Evolutionary conservation across 495 filamentous ascomycete genomes (phyloP).

Genomic region (Apiosordaria backusii): DNA sequence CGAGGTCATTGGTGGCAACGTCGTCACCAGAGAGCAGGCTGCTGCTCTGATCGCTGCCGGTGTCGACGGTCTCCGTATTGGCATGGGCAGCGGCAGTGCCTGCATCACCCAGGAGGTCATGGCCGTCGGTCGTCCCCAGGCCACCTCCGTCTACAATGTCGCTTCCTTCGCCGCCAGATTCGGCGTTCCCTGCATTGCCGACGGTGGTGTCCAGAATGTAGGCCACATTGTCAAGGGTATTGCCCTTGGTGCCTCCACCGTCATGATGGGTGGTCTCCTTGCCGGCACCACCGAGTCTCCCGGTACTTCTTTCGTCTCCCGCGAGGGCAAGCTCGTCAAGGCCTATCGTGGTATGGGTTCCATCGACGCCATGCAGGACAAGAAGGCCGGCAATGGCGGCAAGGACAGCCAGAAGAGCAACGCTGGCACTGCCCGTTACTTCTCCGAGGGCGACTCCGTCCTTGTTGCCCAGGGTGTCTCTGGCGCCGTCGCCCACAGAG

Average conservation of each 20-base stretch:
- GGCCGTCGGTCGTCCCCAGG: conserved; percentile 95
- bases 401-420: conserved; percentile 83
- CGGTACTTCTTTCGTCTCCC: conserved; percentile 91
- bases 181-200: conserved; percentile 95
- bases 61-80: conserved; percentile 94
- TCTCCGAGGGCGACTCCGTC: conserved; percentile 91
- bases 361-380: conserved; percentile 99
- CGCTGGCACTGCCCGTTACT: conserved; percentile 96
- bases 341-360: conserved; percentile 98
- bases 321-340: conserved; percentile 96
- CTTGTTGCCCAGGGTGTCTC: conserved; percentile 97
- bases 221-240: conserved; percentile 99
- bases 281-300: conserved; percentile 97
- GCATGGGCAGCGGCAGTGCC: conserved; percentile 96
- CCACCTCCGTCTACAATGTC: conserved; percentile 85
- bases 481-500: conserved; percentile 59
- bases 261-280: conserved; percentile 99
- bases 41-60: conserved; percentile 88
- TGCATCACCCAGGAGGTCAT: conserved; percentile 99
- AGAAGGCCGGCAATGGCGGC: conserved; percentile 68
- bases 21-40: conserved; percentile 94
- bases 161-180: conserved; percentile 84
- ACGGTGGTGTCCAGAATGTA: conserved; percentile 97
- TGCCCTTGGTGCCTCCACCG: conserved; percentile 85
- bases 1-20: conserved; percentile 96